Evolutionary conservation across 1,284 basidiomycete genomes (phyloP), one percentile per base, ranked within the genome.

Genomic region (Rhodotorula sp.): DNA sequence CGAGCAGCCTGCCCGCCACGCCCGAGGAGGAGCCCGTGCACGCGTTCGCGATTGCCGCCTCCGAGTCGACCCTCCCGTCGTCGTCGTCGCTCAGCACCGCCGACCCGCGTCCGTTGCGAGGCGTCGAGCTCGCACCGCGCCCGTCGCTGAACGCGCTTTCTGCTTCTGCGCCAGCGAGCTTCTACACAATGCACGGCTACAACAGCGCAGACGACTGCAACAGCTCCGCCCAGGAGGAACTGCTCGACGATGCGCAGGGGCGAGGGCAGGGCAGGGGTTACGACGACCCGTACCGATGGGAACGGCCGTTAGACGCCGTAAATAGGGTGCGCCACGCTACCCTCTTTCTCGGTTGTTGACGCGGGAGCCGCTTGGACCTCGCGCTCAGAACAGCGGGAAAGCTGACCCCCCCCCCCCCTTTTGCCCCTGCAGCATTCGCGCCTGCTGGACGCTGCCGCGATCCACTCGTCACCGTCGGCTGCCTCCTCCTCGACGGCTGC

Each of bases 271-370:
- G 15, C 13, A 51, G 56, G 27, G 66, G 54, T 29, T 44, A 56
- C 17, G 36, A 34, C 22, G 61, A 74, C 58, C 73, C 73, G 37
- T 74, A 71, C 51, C n/a, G 69, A 50, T 70, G 57, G 55, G 74
- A 76, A 50, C 44, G 74, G 25, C 72, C 74, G 1, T 64, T 73
- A 34, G 74, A 73, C 25, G 51, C 74, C 3, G 65, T 74, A 62
- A 67, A 74, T 25, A 53, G 72, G 55, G 74, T 76, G n/a, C 61
- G 74, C 66, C 17, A 37, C 6, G 9, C 19, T 27, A 0, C 22
- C 34, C 19, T 44, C 39, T 0, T 8, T 34, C 61, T 37, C 27
- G 41, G 19, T 21, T 36, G 22, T 8, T 21, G 32, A 60, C 13
- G 36, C 22, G 32, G 32, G 6, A 27, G 1, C n/a, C 56, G 57